Evolutionary conservation across 345 rosid species (phyloP).

Genomic region (Isatis tinctoria): DNA sequence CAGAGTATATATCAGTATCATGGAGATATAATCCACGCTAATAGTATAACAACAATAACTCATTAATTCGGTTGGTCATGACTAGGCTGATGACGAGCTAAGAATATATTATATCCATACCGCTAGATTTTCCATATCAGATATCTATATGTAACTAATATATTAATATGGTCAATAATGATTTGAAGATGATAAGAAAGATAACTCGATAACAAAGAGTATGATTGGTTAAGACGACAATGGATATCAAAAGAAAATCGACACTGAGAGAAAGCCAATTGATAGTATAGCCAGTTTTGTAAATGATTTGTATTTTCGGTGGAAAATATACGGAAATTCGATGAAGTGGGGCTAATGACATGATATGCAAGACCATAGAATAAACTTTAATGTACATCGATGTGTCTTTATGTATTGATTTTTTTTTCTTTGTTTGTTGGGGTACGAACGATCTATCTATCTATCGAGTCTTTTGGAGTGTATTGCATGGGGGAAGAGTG

Average conservation of each 20-base stretch:
- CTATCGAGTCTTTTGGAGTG: conserved; percentile 31
- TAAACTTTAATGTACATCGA: conserved; percentile 16
- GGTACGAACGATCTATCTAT: conserved; percentile 24
- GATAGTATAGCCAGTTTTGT: not conserved
- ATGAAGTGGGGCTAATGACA: conserved; percentile 26
- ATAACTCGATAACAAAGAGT: not conserved
- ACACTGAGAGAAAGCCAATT: not conserved
- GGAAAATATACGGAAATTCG: conserved; percentile 11
- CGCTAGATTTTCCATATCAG: not conserved
- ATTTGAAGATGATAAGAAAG: not conserved
- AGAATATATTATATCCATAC: not conserved
- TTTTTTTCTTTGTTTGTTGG: not conserved
- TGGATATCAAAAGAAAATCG: not conserved
- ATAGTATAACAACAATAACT: not conserved
- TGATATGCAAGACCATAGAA: conserved; percentile 15
- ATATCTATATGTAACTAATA: not conserved
- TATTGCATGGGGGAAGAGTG: conserved; percentile 30
- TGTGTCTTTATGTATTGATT: conserved; percentile 15
- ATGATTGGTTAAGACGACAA: not conserved
- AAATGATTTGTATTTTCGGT: conserved; percentile 12
- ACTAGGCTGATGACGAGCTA: conserved; percentile 23
- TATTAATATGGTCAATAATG: not conserved
- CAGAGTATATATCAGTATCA: not conserved
- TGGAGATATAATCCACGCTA: conserved; percentile 1
- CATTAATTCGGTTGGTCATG: conserved; percentile 11